Percentiles rank a stretch among this genome's conserved stretches.
These are phyloP conservation scores for Hymenoscyphus repandus DNA, from an alignment of 2,329 filamentous ascomycete species.

Conservation along the genomic window DNA sequence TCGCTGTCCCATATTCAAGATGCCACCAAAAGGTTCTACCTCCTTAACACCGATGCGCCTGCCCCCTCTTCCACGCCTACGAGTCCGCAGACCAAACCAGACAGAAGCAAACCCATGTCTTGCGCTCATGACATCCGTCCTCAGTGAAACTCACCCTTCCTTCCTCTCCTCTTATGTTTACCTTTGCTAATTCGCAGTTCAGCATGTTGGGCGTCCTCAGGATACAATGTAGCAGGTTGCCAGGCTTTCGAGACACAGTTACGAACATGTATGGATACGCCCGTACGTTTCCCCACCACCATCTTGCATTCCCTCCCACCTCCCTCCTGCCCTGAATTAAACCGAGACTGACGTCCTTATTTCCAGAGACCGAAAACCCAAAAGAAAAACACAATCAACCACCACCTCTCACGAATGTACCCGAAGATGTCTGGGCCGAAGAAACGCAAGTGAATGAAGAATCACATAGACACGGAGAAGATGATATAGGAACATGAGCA, in stretches of 20 bases:
- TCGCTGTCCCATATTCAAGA: conserved; percentile 7
- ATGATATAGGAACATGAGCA: no score
- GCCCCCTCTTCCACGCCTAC: conserved; percentile 56
- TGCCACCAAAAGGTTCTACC: conserved; percentile 31
- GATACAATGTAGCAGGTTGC: conserved; percentile 59
- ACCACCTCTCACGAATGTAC: conserved; percentile 76
- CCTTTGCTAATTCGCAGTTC: conserved; percentile 7
- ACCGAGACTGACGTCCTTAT: no score
- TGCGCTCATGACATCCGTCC: conserved; percentile 59
- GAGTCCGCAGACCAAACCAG: conserved; percentile 58
- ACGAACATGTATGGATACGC: conserved; percentile 73
- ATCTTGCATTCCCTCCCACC: background rate
- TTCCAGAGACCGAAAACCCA: conserved; percentile 47
- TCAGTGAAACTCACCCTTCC: conserved; percentile 46
- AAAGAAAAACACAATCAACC: conserved; percentile 81
- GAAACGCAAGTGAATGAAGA: conserved; percentile 51
- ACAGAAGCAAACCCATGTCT: conserved; percentile 59
- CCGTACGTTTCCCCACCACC: conserved; percentile 43
- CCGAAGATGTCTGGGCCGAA: conserved; percentile 66
- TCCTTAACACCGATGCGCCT: conserved; percentile 36
- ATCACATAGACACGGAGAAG: background rate
- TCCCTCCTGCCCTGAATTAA: no score
- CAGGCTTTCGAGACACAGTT: conserved; percentile 54
- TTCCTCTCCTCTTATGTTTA: conserved; percentile 6
- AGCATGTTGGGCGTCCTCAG: conserved; percentile 83